A percentile compares a stretch with the other conserved stretches of the same genome.
These are phyloP conservation scores for Carex scoparia DNA, from an alignment of 176 grass and related monocot species.

Conservation along the genomic window DNA sequence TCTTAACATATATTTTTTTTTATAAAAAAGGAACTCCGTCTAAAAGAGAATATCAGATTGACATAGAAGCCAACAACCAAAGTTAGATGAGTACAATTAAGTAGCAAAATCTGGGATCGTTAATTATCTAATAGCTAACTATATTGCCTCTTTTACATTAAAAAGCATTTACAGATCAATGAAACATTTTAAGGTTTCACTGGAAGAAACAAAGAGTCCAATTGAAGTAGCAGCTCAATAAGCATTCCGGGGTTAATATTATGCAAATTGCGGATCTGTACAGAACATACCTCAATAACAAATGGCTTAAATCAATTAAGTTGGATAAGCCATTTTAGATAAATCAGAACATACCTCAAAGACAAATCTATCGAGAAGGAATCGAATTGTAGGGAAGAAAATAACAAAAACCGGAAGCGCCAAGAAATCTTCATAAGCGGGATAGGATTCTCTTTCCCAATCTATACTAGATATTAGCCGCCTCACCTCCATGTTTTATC, in stretches of 20 bases:
- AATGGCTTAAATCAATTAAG: neutral
- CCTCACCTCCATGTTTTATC: conserved; percentile 12
- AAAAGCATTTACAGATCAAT: neutral
- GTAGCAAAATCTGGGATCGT: neutral
- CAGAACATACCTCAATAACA: neutral
- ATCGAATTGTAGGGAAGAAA: conserved; percentile 80
- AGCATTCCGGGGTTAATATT: neutral
- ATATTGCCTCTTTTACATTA: neutral
- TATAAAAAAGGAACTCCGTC: neutral
- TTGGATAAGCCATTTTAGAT: neutral
- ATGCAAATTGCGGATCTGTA: neutral
- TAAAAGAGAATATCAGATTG: neutral
- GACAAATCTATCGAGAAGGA: conserved; percentile 76
- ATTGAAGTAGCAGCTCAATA: neutral
- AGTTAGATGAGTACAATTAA: neutral
- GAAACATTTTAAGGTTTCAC: neutral
- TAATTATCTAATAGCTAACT: neutral
- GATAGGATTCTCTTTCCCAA: conserved; percentile 72
- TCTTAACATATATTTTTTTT: neutral
- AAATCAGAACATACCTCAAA: conserved; percentile 55
- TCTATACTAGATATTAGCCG: conserved; percentile 24
- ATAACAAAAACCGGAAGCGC: conserved; percentile 69
- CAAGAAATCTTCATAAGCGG: conserved; percentile 57
- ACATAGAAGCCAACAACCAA: neutral
- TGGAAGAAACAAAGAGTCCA: neutral